Evolutionary conservation across 1,284 basidiomycete genomes (phyloP), one percentile per base, ranked within the genome.

Genomic region (Irpex lacteus): DNA sequence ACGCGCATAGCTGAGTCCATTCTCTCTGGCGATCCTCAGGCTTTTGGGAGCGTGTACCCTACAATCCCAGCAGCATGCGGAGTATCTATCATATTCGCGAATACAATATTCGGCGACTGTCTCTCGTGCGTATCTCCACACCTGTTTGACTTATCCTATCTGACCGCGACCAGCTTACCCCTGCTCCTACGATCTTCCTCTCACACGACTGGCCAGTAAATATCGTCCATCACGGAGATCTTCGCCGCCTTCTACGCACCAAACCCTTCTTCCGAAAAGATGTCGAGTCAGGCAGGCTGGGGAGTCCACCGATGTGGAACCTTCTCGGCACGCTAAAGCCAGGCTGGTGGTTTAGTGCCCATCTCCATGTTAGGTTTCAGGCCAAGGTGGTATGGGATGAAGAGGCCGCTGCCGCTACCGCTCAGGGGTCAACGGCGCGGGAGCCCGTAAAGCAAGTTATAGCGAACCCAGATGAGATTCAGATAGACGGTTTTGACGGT

Each of bases 131-230:
- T 78, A 53, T 62, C 7, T 50, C 2, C 47, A 40, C 18, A 34
- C 32, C 9, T 11, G 11, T 52, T 21, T 3, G 18, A 2, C 40
- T 4, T 50, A 37, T 21, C 57, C 57, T 3, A 67, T 18, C 32
- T 7, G 2, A 15, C 21, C 44, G 19, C 53, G 11, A 13, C 13
- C 44, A 92, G 88, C 81, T 91, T 21, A 81, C 87, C 4, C 79
- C 75, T 36, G 54, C 54, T 54, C 84, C 88, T 0, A 81, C 89
- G 50, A 84, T 98, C 37, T 92, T 98, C 76, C 80, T 99, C 19
- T 98, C 95, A 1, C 98, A 99, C 74, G 97, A 99, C 77, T 99
- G 97, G 98, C 98, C 98, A 0, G 86, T 88, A 58, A 85, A 84
- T 0, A 96, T 99, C 67, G 94, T 92, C 64, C 86, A 88, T 19